Percentiles rank a stretch among this genome's conserved stretches.
Conservation (phyloP, 1,139 yeast genomes). For the Torulaspora pretoriensis region DNA sequence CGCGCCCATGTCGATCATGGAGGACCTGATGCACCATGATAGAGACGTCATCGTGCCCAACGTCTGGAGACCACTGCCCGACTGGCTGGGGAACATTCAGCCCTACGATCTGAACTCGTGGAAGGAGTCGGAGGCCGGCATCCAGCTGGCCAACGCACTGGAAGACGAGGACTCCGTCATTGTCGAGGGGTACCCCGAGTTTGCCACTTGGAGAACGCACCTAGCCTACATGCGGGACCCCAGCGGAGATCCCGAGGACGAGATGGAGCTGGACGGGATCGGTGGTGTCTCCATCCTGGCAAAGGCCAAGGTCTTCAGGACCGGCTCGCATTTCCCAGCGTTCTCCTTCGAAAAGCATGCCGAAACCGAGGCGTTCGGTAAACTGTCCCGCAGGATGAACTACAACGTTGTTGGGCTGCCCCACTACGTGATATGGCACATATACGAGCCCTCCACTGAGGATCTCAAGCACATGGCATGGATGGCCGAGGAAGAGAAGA, state of each 20-base stretch:
- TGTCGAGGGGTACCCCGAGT: conserved; percentile 88
- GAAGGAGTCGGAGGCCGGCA: conserved; percentile 83
- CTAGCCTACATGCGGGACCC: conserved; percentile 83
- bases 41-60: conserved; percentile 73
- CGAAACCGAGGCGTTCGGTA: conserved; percentile 91
- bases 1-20: conserved; percentile 56
- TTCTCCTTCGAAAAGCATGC: conserved; percentile 88
- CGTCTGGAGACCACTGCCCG: conserved; percentile 90
- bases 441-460: conserved; percentile 82
- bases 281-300: conserved; percentile 87
- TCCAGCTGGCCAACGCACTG: conserved; percentile 68
- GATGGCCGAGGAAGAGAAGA: conserved; percentile 89
- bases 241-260: conserved; percentile 79
- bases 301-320: conserved; percentile 72
- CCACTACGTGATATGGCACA: conserved; percentile 89
- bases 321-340: conserved; percentile 86
- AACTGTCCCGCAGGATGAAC: conserved; percentile 77
- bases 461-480: conserved; percentile 92
- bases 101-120: conserved; percentile 89
- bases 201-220: conserved; percentile 91
- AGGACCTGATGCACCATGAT: conserved; percentile 62
- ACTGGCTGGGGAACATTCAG: conserved; percentile 84
- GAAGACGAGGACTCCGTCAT: conserved; percentile 79
- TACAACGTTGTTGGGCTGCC: conserved; percentile 79
- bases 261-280: conserved; percentile 84